phyloP scores from a whole-genome alignment of 768 basidiomycete genomes.

The Mycena sanguinolenta region DNA sequence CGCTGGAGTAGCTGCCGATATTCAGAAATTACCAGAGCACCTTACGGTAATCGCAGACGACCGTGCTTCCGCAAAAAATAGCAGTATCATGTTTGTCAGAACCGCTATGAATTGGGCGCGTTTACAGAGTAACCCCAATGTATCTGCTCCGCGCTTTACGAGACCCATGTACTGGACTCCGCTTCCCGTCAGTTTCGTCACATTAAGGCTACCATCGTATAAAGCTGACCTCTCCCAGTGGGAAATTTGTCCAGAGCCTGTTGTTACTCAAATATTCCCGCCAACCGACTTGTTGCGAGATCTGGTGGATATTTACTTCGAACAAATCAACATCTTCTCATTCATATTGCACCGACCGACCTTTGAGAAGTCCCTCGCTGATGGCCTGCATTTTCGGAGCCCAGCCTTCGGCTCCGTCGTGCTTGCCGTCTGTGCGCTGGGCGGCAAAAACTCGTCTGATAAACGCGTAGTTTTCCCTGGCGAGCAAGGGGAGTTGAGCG shows the following conservation, averaged over 20 bases:
- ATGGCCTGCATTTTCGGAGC: constrained; percentile 55
- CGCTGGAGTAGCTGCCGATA: constrained; percentile 15
- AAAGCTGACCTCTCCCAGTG: constrained; percentile 25
- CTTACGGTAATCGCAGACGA: constrained; percentile 12
- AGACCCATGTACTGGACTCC: constrained; percentile 21
- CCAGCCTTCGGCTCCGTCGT: constrained; percentile 58
- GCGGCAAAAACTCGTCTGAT: constrained; percentile 57
- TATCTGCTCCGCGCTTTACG: background rate
- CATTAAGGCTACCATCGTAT: too few relatives aligned
- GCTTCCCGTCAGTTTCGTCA: constrained; percentile 14
- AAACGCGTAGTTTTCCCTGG: constrained; percentile 50
- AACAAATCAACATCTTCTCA: constrained; percentile 49
- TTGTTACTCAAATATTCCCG: constrained; percentile 5
- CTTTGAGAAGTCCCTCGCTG: constrained; percentile 57
- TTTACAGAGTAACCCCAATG: too few relatives aligned
- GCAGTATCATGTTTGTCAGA: constrained; percentile 20
- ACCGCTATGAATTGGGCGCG: constrained; percentile 2
- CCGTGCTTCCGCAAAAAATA: constrained; percentile 25
- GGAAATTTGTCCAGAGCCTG: constrained; percentile 19
- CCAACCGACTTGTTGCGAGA: constrained; percentile 47
- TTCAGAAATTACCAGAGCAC: constrained; percentile 24
- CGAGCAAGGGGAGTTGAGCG: constrained; percentile 44
- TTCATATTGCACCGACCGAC: constrained; percentile 67
- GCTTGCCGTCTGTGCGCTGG: constrained; percentile 66
- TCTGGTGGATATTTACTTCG: constrained; percentile 67